These are phyloP conservation scores for Umbellularia californica DNA, from an alignment of 164 flowering plant genomes.

Conservation along the genomic window DNA sequence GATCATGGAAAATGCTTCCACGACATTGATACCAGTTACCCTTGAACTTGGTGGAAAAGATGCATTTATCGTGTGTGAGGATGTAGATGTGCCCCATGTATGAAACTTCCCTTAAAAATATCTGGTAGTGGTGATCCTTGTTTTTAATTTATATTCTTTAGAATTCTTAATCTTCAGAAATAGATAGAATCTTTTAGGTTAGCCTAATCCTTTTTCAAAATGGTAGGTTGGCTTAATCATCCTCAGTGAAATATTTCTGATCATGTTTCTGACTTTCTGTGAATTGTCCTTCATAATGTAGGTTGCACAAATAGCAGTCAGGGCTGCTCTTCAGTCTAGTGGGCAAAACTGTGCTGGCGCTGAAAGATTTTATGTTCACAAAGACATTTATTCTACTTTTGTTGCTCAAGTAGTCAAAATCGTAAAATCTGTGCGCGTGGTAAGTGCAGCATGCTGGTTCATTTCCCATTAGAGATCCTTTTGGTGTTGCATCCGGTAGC, in stretches of 20 bases:
- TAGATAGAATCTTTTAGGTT: not conserved
- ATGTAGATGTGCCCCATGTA: conserved; percentile 90
- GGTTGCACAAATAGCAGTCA: conserved; percentile 95
- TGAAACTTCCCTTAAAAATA: conserved; percentile 15
- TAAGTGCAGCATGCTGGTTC: conserved; percentile 35
- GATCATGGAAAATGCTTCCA: conserved; percentile 91
- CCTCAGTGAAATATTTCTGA: not conserved
- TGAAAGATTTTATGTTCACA: conserved; percentile 95
- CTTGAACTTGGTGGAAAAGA: conserved; percentile 99
- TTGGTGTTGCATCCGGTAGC: not conserved
- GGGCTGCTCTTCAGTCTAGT: conserved; percentile 95
- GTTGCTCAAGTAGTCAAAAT: conserved; percentile 72
- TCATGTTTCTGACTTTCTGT: not conserved
- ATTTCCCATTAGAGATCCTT: not conserved
- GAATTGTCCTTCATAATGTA: conserved; percentile 17
- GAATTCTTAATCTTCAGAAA: not conserved
- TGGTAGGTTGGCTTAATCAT: not conserved
- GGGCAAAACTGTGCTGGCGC: conserved; percentile 99
- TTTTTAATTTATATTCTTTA: conserved; percentile 13
- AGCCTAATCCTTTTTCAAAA: too few species aligned
- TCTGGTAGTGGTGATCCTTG: conserved; percentile 6
- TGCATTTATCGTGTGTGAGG: conserved; percentile 96
- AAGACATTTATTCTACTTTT: conserved; percentile 67
- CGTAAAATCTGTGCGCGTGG: conserved; percentile 79
- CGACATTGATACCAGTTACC: conserved; percentile 80